Evolutionary conservation across 352 stramenopile genomes (phyloP), one percentile per base, ranked within the genome.

Genomic region (Globisporangium acanthophoron): DNA sequence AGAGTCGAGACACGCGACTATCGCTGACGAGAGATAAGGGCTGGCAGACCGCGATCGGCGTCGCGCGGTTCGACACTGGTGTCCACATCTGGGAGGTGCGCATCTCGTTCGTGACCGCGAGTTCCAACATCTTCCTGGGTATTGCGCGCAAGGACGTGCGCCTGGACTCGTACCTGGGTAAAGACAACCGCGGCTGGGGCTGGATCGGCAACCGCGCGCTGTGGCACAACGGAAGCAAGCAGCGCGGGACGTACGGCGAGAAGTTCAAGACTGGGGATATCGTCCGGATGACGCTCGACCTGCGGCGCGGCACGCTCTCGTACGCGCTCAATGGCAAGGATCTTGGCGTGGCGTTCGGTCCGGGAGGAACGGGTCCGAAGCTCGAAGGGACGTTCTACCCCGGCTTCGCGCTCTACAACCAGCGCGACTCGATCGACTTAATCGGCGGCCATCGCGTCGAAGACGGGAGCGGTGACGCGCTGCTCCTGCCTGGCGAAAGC

Each of bases 201-300:
- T 96, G 88, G 83, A 96, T 96, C 43, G 88, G 88, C 15, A 96
- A 96, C 58, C 84, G 86, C 33, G 88, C 86, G 24, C 69, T 95
- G 6, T 96, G 88, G 87, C 86, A 96, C 65, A 96, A 96, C 56
- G 88, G 88, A 0, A 93, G 82, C 65, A 96, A 96, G 63, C 86
- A 96, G 58, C 83, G 88, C 15, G 86, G 85, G 8, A 94, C 88
- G 13, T 96, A 96, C 53, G 88, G 88, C 7, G 86, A 96, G 49
- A 94, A 96, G 60, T 96, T 96, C 59, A 95, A 95, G 57, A 94
- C 83, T 0, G 87, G 87, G 7, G 81, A 96, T 52, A 63, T 94
- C 31, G 78, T 96, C 9, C 78, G 79, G 21, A 78, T 96, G 52
- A 93, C 84, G 7, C 60, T 96, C 20, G 85, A 96, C 52, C 63